Evolutionary conservation across 2,329 filamentous ascomycete genomes (phyloP).

Genomic region (Orbilia brochopaga): DNA sequence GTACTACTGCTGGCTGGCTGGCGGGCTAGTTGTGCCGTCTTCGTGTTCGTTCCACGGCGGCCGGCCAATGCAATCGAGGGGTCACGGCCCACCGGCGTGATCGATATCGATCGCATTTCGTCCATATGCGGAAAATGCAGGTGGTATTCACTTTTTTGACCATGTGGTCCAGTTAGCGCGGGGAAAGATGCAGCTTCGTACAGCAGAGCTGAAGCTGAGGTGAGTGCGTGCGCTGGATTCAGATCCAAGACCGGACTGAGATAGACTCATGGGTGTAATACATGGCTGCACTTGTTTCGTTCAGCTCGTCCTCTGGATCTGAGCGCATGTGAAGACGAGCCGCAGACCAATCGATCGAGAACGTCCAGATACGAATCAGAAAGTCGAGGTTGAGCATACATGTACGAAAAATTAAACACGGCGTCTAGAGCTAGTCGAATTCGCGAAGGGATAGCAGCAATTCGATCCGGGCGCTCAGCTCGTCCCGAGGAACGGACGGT

Average conservation of each 20-base stretch:
- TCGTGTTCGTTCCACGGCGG: not conserved
- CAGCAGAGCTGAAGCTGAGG: constrained; percentile 17
- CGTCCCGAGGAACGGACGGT: constrained; percentile 5
- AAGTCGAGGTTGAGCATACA: too few species aligned
- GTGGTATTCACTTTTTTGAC: constrained; percentile 32
- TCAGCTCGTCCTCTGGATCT: too few species aligned
- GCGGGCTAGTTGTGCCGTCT: not conserved
- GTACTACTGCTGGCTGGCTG: too few species aligned
- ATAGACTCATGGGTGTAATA: too few species aligned
- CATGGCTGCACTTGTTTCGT: too few species aligned
- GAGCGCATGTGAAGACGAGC: constrained; percentile 25
- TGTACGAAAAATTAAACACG: not conserved
- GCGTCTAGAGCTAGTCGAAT: not conserved
- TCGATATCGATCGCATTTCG: constrained; percentile 8
- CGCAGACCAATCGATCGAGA: constrained; percentile 37
- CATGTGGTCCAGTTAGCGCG: constrained; percentile 41
- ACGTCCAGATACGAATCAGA: too few species aligned
- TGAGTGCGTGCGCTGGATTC: not conserved
- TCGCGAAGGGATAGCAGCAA: not conserved
- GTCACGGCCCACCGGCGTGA: not conserved
- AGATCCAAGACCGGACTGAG: too few species aligned
- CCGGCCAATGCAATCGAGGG: not conserved
- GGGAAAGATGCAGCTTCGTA: constrained; percentile 11
- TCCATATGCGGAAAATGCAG: constrained; percentile 38
- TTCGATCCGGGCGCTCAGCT: constrained; percentile 4